Evolutionary conservation across 2,329 filamentous ascomycete genomes (phyloP).

Genomic region (Aureobasidium sp.): DNA sequence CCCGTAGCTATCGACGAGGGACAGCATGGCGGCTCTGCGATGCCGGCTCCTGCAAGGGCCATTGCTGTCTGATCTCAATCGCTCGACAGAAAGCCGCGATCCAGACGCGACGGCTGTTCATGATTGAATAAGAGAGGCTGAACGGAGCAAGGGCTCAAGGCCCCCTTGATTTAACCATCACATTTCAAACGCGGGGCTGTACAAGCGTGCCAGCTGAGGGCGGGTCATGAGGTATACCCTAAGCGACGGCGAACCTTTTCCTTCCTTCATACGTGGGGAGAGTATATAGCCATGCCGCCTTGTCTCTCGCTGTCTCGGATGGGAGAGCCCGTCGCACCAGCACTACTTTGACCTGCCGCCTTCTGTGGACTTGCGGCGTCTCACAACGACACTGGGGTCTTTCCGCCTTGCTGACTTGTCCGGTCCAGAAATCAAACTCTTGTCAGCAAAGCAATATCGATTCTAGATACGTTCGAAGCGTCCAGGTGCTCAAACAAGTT

Average conservation of each 20-base stretch:
- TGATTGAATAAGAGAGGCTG: background rate
- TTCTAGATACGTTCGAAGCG: background rate
- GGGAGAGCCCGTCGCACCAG: background rate
- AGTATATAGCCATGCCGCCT: background rate
- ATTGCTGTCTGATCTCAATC: background rate
- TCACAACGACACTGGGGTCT: background rate
- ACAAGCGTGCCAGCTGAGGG: background rate
- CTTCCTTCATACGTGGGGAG: background rate
- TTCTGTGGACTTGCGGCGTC: background rate
- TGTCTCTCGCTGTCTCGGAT: background rate
- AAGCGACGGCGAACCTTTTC: background rate
- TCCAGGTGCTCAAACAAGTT: background rate
- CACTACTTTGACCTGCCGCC: background rate
- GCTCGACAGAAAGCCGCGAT: background rate
- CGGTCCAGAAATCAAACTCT: background rate
- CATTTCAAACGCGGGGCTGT: conserved; percentile 4
- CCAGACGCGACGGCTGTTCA: background rate
- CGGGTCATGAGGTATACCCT: conserved; percentile 10
- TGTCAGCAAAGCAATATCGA: background rate
- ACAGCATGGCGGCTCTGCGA: background rate
- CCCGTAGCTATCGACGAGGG: background rate
- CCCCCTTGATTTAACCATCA: background rate
- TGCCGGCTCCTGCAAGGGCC: background rate
- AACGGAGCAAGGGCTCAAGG: background rate
- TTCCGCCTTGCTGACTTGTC: background rate